phyloP scores from a whole-genome alignment of 345 rosid genomes.

The Zanthoxylum bungeanum region DNA sequence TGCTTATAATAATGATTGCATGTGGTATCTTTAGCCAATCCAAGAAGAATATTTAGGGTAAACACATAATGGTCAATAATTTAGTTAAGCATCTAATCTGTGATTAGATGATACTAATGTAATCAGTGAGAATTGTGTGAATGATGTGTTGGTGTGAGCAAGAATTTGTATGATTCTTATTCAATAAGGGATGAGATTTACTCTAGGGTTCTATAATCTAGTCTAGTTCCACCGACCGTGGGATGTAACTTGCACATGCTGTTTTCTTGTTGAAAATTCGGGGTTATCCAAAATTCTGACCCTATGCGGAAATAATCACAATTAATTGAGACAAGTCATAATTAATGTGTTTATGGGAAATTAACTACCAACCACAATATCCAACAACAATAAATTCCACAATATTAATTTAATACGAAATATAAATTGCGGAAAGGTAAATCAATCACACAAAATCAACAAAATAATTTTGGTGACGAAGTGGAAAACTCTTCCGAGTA shows the following conservation, averaged over 20 bases:
- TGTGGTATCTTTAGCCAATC: slow-evolving; percentile 2
- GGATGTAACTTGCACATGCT: slow-evolving; percentile 2
- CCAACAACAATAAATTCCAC: too few relatives aligned
- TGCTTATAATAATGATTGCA: not conserved
- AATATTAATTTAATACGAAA: too few relatives aligned
- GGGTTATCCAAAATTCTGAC: too few relatives aligned
- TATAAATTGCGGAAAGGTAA: too few relatives aligned
- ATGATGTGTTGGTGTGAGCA: not conserved
- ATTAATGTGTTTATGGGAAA: too few relatives aligned
- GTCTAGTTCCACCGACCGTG: not conserved
- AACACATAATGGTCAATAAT: slow-evolving; percentile 2
- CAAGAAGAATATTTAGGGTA: slow-evolving; percentile 13
- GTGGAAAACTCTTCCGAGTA: too few relatives aligned
- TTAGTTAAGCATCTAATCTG: not conserved
- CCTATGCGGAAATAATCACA: too few relatives aligned
- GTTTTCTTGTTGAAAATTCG: too few relatives aligned
- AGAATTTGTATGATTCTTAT: not conserved
- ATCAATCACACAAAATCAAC: too few relatives aligned
- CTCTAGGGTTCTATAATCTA: not conserved
- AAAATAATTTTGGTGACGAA: too few relatives aligned
- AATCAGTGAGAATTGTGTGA: not conserved
- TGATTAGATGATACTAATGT: not conserved
- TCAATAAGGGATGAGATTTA: not conserved
- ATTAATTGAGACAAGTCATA: too few relatives aligned
- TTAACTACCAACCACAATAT: too few relatives aligned